A percentile compares a stretch with the other conserved stretches of the same genome.
Conservation (phyloP, 768 basidiomycete species). For the Rubroboletus pulcherrimus region DNA sequence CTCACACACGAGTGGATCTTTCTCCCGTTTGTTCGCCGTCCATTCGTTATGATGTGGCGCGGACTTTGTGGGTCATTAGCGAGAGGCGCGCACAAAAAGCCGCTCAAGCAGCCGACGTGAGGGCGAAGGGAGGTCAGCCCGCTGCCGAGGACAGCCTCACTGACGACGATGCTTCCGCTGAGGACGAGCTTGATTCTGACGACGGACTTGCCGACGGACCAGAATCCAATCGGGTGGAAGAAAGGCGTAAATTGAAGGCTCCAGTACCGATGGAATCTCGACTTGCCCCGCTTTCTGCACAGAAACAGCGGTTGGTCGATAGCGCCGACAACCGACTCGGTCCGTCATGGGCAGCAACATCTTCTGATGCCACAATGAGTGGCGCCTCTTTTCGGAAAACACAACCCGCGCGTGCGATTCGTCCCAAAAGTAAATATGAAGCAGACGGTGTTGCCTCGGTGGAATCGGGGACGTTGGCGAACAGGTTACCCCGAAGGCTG, state of each 20-base stretch:
- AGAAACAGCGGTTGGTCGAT: constrained; percentile 23
- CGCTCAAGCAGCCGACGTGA: constrained; percentile 47
- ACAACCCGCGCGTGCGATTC: constrained; percentile 23
- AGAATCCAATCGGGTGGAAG: constrained; percentile 20
- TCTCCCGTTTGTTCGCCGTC: not conserved
- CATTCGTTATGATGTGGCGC: constrained; percentile 1
- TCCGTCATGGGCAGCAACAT: constrained; percentile 20
- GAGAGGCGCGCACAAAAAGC: constrained; percentile 56
- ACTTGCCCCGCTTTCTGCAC: constrained; percentile 16
- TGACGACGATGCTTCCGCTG: constrained; percentile 30
- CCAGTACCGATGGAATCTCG: constrained; percentile 18
- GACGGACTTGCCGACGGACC: constrained; percentile 25
- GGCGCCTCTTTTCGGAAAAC: constrained; percentile 18
- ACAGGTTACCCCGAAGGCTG: constrained; percentile 26
- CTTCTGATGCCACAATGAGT: constrained; percentile 14
- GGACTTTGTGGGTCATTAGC: constrained; percentile 29
- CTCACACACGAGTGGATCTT: constrained; percentile 12
- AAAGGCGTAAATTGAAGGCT: constrained; percentile 25
- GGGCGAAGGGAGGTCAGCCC: constrained; percentile 33
- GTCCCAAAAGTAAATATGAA: constrained; percentile 27
- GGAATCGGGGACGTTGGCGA: constrained; percentile 16
- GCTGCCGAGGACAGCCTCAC: constrained; percentile 25
- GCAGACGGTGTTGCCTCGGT: constrained; percentile 14
- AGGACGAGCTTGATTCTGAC: constrained; percentile 38
- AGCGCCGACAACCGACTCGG: constrained; percentile 16